Conservation (phyloP, 805 yeast species). For the Monosporozyma unispora region DNA sequence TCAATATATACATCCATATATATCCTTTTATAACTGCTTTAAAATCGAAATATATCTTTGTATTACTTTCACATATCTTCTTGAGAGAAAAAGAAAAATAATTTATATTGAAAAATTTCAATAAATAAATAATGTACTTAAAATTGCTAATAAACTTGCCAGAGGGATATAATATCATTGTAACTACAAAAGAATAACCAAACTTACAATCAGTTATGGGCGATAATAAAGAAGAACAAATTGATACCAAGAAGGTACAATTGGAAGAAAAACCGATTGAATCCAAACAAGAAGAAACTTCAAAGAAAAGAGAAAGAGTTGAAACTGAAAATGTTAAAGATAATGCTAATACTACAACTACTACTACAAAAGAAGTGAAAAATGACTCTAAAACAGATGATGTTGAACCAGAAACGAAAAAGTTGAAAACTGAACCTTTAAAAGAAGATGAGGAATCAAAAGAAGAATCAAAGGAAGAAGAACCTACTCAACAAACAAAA, state of each 20-base stretch:
- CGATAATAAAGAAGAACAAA: neutral
- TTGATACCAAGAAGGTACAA: neutral
- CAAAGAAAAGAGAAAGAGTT: slow-evolving; percentile 10
- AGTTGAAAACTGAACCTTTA: neutral
- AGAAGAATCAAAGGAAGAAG: slow-evolving; percentile 1
- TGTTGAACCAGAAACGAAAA: neutral
- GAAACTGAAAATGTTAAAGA: slow-evolving; percentile 16
- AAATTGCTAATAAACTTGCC: no score
- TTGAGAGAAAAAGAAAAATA: no score
- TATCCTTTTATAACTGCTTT: no score
- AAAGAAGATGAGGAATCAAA: neutral
- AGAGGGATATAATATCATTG: no score
- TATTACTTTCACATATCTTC: no score
- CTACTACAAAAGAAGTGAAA: slow-evolving; percentile 2
- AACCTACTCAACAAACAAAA: slow-evolving; percentile 7
- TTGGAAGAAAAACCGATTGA: neutral
- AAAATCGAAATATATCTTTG: no score
- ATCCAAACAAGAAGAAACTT: neutral
- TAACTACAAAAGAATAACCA: no score
- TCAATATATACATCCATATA: no score
- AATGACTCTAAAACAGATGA: slow-evolving; percentile 4
- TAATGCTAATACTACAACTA: neutral
- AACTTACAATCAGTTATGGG: neutral
- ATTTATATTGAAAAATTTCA: neutral
- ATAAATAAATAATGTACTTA: neutral